Conservation (phyloP, 2,329 filamentous ascomycete species). For the Helicocarpus griseus region DNA sequence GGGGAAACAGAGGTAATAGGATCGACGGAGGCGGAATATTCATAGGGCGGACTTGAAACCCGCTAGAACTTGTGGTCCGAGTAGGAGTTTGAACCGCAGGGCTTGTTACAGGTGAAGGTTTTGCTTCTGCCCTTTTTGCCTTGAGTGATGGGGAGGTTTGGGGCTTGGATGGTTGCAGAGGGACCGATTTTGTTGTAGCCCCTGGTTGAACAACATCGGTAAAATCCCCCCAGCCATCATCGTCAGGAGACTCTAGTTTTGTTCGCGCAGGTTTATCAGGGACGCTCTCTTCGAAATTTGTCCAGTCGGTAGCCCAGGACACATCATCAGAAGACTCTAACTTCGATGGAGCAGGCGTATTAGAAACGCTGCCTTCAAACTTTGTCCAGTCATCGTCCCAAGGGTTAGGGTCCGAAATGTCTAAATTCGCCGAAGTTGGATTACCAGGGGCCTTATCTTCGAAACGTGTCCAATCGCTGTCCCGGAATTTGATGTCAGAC, state of each 20-base stretch:
- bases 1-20: conserved; percentile 65
- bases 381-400: conserved; percentile 36
- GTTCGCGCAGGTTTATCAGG: background rate
- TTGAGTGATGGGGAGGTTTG: background rate
- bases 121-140: background rate
- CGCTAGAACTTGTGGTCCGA: background rate
- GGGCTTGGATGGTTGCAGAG: background rate
- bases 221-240: conserved; percentile 48
- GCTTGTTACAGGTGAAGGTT: background rate
- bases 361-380: background rate
- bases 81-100: background rate
- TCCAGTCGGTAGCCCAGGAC: background rate
- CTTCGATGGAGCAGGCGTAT: background rate
- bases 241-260: conserved; percentile 17
- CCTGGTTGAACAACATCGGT: conserved; percentile 24
- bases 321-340: conserved; percentile 24
- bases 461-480: background rate
- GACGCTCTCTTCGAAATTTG: background rate
- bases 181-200: background rate
- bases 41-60: conserved; percentile 50
- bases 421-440: background rate
- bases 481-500: background rate
- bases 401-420: conserved; percentile 33
- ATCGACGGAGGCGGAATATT: conserved; percentile 86
- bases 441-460: background rate